Base-by-base conservation (phyloP, 495 filamentous ascomycete genomes). In the Penicillium flavigenum region DNA sequence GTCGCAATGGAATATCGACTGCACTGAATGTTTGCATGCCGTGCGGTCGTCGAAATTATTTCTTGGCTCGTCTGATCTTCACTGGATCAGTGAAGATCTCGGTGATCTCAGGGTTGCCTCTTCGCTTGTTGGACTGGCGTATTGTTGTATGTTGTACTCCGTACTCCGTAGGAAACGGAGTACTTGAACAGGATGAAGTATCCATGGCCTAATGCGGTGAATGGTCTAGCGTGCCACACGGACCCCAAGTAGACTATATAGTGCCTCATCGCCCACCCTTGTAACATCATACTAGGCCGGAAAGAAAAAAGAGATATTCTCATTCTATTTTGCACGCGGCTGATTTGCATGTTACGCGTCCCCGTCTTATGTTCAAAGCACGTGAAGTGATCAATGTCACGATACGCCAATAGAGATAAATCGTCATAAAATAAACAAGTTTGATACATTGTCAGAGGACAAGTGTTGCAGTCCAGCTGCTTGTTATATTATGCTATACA, bases 401-500 rank as follows among this genome's bases (percentile, higher is more conserved):
- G 12, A 14, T 36, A 36, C 5, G 14, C 11, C 14, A 36, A 36
- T 36, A 1, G 34, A 16, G 34, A 36, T 36, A 36, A 36, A 36
- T 36, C 34, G 14, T 6, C 34, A 16, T 6, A 36, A 16, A 16
- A 36, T 16, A 6, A 11, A 36, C 1, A 36, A 36, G 31, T 16
- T 46, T 46, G 44, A 46, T 46, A 27, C 20, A 16, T 14, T 27
- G 44, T 5, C 22, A 46, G 5, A 36, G 11, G 19, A 26, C 20
- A 36, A 24, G 12, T 3, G 19, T 39, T 38, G 48, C 48, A 51
- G 48, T 41, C 48, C 48, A 51, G 48, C 48, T 51, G 48, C 48
- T 11, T 14, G 26, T 39, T 22, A 51, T 41, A 27, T 26, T 39
- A 51, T 41, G 22, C 9, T 51, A 51, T 16, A 51, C 6, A 19